Evolutionary conservation across 2,329 filamentous ascomycete genomes (phyloP).

Genomic region (Aureobasidium pullulans): DNA sequence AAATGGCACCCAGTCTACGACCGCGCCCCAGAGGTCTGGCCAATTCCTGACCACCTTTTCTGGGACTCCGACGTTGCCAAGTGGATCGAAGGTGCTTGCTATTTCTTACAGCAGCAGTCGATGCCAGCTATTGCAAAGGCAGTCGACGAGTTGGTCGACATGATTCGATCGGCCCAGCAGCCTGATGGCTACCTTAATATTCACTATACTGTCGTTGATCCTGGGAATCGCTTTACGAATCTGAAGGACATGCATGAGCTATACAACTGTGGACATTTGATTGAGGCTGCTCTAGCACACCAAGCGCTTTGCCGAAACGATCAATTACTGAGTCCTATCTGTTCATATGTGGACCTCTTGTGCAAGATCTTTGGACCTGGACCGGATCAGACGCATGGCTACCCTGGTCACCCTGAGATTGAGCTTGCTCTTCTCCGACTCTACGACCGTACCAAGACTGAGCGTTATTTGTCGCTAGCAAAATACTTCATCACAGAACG

Average conservation of each 20-base stretch:
- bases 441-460: constrained; percentile 33
- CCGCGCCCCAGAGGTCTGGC: constrained; percentile 44
- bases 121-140: constrained; percentile 43
- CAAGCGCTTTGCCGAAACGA: constrained; percentile 46
- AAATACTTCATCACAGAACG: constrained; percentile 52
- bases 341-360: constrained; percentile 49
- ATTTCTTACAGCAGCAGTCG: constrained; percentile 41
- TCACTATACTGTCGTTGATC: constrained; percentile 54
- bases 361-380: constrained; percentile 45
- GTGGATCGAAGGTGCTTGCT: constrained; percentile 57
- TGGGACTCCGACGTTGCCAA: constrained; percentile 49
- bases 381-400: constrained; percentile 46
- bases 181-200: constrained; percentile 57
- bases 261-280: constrained; percentile 56
- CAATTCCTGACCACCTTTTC: constrained; percentile 52
- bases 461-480: constrained; percentile 41
- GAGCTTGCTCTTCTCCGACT: constrained; percentile 44
- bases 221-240: constrained; percentile 50
- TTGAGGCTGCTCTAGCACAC: constrained; percentile 54
- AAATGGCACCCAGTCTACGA: constrained; percentile 50
- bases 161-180: constrained; percentile 51
- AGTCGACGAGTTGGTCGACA: constrained; percentile 49
- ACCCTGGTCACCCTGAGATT: constrained; percentile 54
- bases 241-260: constrained; percentile 56
- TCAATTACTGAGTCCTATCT: constrained; percentile 44